Conservation (phyloP, 495 filamentous ascomycete species). For the Parmelia sp. region DNA sequence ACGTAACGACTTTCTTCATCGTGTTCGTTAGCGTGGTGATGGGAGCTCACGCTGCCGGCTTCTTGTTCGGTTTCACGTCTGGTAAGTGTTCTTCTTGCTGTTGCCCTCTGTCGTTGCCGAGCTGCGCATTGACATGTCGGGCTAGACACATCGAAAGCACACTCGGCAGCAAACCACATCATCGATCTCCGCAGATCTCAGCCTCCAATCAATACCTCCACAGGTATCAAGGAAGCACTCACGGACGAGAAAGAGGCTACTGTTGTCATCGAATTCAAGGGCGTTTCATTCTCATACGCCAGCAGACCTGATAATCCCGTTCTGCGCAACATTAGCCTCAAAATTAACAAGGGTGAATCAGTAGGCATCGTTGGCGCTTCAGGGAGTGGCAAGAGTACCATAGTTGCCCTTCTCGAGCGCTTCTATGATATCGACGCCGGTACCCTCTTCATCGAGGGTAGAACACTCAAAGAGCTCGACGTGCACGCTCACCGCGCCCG, state of each 20-base stretch:
- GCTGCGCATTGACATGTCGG: no score
- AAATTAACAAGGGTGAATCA: slow-evolving; percentile 2
- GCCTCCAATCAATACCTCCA: not conserved
- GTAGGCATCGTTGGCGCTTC: not conserved
- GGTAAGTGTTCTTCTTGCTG: no score
- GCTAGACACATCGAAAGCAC: no score
- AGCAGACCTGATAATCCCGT: slow-evolving; percentile 42
- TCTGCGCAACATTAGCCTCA: slow-evolving; percentile 38
- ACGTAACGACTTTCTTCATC: no score
- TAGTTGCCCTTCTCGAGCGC: no score
- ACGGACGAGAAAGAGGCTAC: not conserved
- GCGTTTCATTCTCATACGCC: slow-evolving; percentile 56
- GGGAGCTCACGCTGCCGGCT: no score
- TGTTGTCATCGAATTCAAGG: slow-evolving; percentile 31
- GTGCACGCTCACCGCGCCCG: no score
- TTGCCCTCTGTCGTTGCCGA: no score
- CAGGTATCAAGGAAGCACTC: not conserved
- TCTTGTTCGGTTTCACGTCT: no score
- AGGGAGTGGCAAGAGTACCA: not conserved
- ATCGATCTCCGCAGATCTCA: slow-evolving; percentile 27
- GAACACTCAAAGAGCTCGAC: no score
- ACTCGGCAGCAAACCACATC: slow-evolving; percentile 46
- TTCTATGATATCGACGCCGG: not conserved
- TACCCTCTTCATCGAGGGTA: not conserved
- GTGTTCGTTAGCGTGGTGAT: no score